These are phyloP conservation scores for Blastobotrys capitulatus DNA, from an alignment of 1,139 yeast genomes.

Conservation along the genomic window DNA sequence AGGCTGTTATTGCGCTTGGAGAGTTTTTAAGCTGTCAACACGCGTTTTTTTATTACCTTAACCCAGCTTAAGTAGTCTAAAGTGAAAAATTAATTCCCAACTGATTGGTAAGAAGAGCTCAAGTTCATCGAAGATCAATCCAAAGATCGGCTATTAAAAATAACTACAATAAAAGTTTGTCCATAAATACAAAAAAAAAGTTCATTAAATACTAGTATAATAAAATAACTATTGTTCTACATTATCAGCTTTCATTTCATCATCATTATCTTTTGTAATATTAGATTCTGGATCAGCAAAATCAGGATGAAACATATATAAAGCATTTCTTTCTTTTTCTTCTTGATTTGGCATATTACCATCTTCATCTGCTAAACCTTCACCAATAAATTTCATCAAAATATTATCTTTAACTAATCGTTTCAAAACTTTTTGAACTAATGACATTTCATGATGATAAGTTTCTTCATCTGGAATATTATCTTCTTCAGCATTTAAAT, in stretches of 20 bases:
- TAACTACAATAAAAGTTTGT: no score
- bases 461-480: slow-evolving; percentile 66
- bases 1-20: no score
- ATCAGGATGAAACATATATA: slow-evolving; percentile 86
- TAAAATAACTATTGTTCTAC: neutral
- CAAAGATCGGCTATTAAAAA: no score
- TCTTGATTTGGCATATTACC: slow-evolving; percentile 22
- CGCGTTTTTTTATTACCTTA: no score
- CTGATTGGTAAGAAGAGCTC: no score
- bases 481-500: slow-evolving; percentile 69
- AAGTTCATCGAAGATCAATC: no score
- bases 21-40: no score
- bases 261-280: slow-evolving; percentile 2
- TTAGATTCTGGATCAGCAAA: slow-evolving; percentile 35
- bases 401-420: slow-evolving; percentile 82
- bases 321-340: slow-evolving; percentile 32
- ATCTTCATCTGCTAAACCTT: slow-evolving; percentile 35
- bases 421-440: slow-evolving; percentile 75
- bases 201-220: neutral
- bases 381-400: slow-evolving; percentile 73
- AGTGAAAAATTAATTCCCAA: no score
- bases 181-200: no score
- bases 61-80: no score
- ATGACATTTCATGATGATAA: slow-evolving; percentile 61
- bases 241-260: slow-evolving; percentile 5